phyloP scores from a whole-genome alignment of 2,329 filamentous ascomycete species.

The Botryosphaeria dothidea region DNA sequence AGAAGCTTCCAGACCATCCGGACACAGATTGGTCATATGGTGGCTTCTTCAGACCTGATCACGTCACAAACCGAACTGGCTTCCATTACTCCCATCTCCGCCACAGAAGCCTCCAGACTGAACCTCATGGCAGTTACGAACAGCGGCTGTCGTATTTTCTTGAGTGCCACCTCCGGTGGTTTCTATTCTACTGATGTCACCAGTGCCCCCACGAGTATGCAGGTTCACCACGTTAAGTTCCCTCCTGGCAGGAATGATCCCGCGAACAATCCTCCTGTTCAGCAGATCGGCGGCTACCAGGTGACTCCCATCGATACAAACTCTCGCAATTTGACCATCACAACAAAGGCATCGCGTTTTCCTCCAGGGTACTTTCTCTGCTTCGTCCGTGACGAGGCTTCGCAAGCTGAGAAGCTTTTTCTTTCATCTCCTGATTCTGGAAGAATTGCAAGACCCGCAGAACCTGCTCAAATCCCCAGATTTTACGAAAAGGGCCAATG shows the following conservation, averaged over 20 bases:
- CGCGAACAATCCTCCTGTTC: conserved; percentile 21
- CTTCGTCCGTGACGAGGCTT: conserved; percentile 58
- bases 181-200: conserved; percentile 55
- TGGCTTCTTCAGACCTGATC: conserved; percentile 70
- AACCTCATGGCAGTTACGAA: conserved; percentile 89
- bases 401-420: conserved; percentile 68
- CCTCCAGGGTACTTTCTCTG: conserved; percentile 90
- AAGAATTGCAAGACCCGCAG: conserved; percentile 66
- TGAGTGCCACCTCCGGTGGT: conserved; percentile 82
- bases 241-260: conserved; percentile 59
- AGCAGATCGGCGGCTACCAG: conserved; percentile 14
- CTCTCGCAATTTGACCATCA: conserved; percentile 36
- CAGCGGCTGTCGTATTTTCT: conserved; percentile 86
- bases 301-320: conserved; percentile 31
- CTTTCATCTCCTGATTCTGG: conserved; percentile 86
- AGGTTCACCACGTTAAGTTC: conserved; percentile 95
- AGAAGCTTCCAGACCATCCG: conserved; percentile 56
- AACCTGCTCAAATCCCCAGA: conserved; percentile 53
- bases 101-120: conserved; percentile 75
- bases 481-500: conserved; percentile 81
- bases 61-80: conserved; percentile 69
- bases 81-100: conserved; percentile 81
- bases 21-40: conserved; percentile 82
- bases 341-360: conserved; percentile 54
- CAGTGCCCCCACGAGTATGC: conserved; percentile 75